Conservation (phyloP, 305 asterid species). For the Euphrasia arctica region DNA sequence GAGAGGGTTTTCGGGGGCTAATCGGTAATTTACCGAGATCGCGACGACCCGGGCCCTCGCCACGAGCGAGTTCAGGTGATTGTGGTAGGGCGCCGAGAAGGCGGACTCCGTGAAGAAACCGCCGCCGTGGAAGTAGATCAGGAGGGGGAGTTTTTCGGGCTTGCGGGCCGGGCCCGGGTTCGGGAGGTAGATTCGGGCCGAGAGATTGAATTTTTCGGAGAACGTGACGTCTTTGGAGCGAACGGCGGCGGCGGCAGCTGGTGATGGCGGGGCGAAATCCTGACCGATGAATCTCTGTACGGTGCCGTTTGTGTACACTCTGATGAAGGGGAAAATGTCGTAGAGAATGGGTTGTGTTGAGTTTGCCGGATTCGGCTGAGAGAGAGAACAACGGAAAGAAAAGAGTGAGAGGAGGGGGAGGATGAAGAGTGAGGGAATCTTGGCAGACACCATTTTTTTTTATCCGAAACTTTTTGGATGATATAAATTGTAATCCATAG, state of each 20-base stretch:
- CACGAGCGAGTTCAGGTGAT: constrained; percentile 41
- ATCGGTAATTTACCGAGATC: constrained; percentile 57
- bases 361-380: neutral
- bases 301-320: constrained; percentile 51
- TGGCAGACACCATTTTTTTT: neutral
- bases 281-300: constrained; percentile 41
- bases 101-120: constrained; percentile 61
- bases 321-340: neutral
- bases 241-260: constrained; percentile 35
- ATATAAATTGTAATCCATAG: too few relatives aligned
- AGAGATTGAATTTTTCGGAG: constrained; percentile 21
- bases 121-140: constrained; percentile 72
- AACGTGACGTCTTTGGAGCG: constrained; percentile 48
- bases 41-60: constrained; percentile 41
- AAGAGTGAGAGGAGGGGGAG: neutral
- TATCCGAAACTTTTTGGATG: too few relatives aligned
- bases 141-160: constrained; percentile 42
- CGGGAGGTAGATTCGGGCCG: constrained; percentile 61
- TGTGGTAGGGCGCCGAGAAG: constrained; percentile 47
- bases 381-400: neutral
- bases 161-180: constrained; percentile 3
- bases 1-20: constrained; percentile 64
- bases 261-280: constrained; percentile 37
- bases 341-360: neutral
- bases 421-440: neutral